Base-by-base conservation (phyloP, 345 rosid species). In the Atalantia buxifolia region DNA sequence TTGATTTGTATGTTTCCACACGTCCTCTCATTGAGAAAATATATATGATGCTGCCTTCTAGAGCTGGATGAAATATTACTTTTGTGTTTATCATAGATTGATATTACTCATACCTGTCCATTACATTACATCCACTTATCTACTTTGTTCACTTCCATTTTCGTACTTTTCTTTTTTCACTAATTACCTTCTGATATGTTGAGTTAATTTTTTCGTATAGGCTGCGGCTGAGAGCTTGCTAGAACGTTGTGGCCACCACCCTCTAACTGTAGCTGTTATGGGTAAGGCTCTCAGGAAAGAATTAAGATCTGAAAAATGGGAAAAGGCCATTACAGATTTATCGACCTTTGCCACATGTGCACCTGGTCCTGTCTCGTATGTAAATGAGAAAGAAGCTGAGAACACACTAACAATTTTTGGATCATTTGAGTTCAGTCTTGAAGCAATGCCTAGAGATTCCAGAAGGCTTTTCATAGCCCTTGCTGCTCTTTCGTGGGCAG, bases 211-310 rank as follows among this genome's bases (percentile, higher is more conserved):
- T 40, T 5, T 35, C n/a, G 19, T 50, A 38, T 19, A 80, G 85
- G 35, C 35, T 50, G 33, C 36, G 1, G 81, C 86, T n/a, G 81
- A 74, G 21, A 75, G 42, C 71, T 80, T 83, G 74, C 83, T 83
- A 6, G 86, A 83, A 64, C 69, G 86, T 13, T 80, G 86, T n/a
- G 86, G 83, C 40, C 86, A 83, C 70, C 86, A 77, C 74, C 86
- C 86, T 74, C 74, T 80, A 65, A 80, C 83, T 7, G 83, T 83
- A 21, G 83, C 86, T 75, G 81, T 83, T 69, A 80, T 80, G 83
- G 86, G 83, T 35, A 83, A 80, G 75, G 86, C 86, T 74, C 83
- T 75, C 27, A 83, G 83, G 77, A 83, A 83, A 77, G 86, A 83
- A 76, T 22, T 45, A 28, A 69, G 81, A 83, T 69, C 75, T 59